Evolutionary conservation across 1,284 basidiomycete genomes (phyloP).

Genomic region (Phellinidium pouzarii): DNA sequence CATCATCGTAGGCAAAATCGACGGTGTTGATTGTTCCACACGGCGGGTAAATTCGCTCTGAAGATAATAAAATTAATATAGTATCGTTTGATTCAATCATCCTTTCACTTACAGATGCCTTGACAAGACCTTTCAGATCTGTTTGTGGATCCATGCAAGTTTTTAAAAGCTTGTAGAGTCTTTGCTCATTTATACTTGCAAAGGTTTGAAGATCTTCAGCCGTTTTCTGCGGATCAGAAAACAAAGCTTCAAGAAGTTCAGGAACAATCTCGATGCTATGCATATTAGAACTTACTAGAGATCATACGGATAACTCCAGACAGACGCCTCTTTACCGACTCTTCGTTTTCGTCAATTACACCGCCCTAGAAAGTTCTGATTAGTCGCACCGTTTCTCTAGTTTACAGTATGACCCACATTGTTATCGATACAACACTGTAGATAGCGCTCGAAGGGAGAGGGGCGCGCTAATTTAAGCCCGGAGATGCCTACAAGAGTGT

Average conservation of each 20-base stretch:
- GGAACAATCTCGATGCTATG: conserved; percentile 10
- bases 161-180: conserved; percentile 80
- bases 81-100: neutral
- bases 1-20: conserved; percentile 63
- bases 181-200: conserved; percentile 80
- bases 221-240: conserved; percentile 69
- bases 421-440: conserved; percentile 67
- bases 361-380: conserved; percentile 56
- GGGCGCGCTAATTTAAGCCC: conserved; percentile 58
- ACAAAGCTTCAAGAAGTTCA: conserved; percentile 35
- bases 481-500: conserved; percentile 56
- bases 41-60: conserved; percentile 75
- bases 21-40: conserved; percentile 61
- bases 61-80: neutral
- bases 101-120: conserved; percentile 54
- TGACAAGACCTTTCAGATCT: conserved; percentile 76
- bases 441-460: conserved; percentile 54
- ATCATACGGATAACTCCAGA: conserved; percentile 49
- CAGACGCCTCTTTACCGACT: conserved; percentile 50
- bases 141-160: conserved; percentile 78
- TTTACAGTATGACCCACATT: conserved; percentile 49
- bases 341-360: conserved; percentile 75
- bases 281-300: conserved; percentile 39
- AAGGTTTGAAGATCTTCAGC: conserved; percentile 77
- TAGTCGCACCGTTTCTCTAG: conserved; percentile 5